A percentile compares a stretch with the other conserved stretches of the same genome.
These are phyloP conservation scores for Prunella vulgaris DNA, from an alignment of 257 asterid species.

Conservation along the genomic window DNA sequence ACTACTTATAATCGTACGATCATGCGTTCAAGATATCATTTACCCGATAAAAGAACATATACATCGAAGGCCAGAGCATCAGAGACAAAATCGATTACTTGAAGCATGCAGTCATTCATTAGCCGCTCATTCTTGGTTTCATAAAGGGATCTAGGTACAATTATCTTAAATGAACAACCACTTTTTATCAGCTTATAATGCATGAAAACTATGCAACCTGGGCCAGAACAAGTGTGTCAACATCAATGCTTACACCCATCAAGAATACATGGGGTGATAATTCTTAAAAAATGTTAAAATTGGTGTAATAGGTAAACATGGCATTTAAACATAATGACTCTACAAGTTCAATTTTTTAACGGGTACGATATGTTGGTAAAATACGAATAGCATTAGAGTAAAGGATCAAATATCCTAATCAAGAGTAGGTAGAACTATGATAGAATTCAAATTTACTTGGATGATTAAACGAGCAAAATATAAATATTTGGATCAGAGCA, in stretches of 20 bases:
- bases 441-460: not conserved
- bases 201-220: not conserved
- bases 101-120: conserved; percentile 7
- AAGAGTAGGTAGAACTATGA: not conserved
- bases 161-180: conserved; percentile 4
- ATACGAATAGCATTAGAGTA: not conserved
- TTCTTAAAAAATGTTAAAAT: not conserved
- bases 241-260: not conserved
- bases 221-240: not conserved
- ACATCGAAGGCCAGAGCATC: no score
- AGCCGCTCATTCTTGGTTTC: conserved; percentile 21
- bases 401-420: not conserved
- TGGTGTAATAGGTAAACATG: not conserved
- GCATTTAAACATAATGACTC: not conserved
- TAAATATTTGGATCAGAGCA: not conserved
- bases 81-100: not conserved
- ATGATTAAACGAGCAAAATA: not conserved
- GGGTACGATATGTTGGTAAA: not conserved
- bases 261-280: not conserved
- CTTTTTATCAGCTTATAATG: conserved; percentile 3
- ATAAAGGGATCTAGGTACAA: not conserved
- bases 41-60: no score
- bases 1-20: no score
- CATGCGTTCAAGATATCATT: no score
- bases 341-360: not conserved